Percentiles rank a stretch among this genome's conserved stretches.
phyloP scores from a whole-genome alignment of 2,329 filamentous ascomycete species.

The Sphaerulina vaccinii region DNA sequence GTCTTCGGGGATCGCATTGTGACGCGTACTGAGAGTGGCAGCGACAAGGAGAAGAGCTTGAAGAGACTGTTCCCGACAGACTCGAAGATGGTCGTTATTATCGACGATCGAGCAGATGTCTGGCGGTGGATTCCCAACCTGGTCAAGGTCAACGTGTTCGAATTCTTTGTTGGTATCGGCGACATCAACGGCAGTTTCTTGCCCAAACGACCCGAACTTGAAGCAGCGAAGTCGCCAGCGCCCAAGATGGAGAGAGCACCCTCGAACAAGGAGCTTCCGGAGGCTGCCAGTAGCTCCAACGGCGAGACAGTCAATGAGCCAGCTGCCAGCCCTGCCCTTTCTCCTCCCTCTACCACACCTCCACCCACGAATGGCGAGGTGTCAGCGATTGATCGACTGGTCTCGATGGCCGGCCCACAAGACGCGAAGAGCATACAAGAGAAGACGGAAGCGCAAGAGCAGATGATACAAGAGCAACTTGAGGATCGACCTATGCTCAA shows the following conservation, averaged over 20 bases:
- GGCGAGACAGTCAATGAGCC: not conserved
- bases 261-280: conserved; percentile 18
- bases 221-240: conserved; percentile 30
- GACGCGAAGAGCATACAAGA: conserved; percentile 67
- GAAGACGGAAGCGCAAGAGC: conserved; percentile 82
- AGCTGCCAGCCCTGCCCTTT: conserved; percentile 14
- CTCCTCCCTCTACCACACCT: conserved; percentile 16
- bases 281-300: conserved; percentile 9
- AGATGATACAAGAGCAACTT: conserved; percentile 82
- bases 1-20: conserved; percentile 94
- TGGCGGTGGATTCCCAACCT: conserved; percentile 93
- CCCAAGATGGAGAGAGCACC: conserved; percentile 22
- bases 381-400: conserved; percentile 69
- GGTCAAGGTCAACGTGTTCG: conserved; percentile 91
- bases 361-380: conserved; percentile 44
- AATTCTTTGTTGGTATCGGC: conserved; percentile 96
- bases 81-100: conserved; percentile 98
- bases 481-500: conserved; percentile 86
- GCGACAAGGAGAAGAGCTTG: conserved; percentile 83
- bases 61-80: conserved; percentile 92
- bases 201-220: conserved; percentile 65
- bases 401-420: conserved; percentile 71
- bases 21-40: conserved; percentile 95
- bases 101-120: conserved; percentile 93
- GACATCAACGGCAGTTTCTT: conserved; percentile 98